These are phyloP conservation scores for Cochliopodium minus DNA, from an alignment of 208 protist species.

Conservation along the genomic window DNA sequence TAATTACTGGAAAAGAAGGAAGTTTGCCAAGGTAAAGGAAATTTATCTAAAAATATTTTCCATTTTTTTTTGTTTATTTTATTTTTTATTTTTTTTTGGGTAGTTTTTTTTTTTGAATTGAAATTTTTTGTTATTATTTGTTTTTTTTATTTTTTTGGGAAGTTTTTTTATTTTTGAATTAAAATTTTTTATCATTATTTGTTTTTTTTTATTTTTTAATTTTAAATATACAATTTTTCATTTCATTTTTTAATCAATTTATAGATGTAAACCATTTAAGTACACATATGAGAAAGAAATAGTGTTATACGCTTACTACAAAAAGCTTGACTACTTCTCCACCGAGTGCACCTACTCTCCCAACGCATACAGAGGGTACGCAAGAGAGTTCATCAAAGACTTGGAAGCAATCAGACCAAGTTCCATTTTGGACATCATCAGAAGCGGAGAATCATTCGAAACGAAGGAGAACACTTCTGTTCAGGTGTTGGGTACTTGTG, in stretches of 20 bases:
- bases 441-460: slow-evolving; percentile 52
- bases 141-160: no score
- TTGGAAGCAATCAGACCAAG: slow-evolving; percentile 63
- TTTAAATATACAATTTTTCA: slow-evolving; percentile 12
- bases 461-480: slow-evolving; percentile 29
- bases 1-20: slow-evolving; percentile 38
- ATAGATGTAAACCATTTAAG: slow-evolving; percentile 89
- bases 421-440: slow-evolving; percentile 70
- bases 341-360: slow-evolving; percentile 89
- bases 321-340: slow-evolving; percentile 88
- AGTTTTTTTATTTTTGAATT: no score
- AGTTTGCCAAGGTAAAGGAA: slow-evolving; percentile 45
- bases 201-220: no score
- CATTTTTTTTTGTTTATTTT: no score
- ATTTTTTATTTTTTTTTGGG: no score
- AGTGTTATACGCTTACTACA: slow-evolving; percentile 90
- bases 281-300: slow-evolving; percentile 93
- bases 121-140: no score
- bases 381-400: slow-evolving; percentile 73
- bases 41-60: no score
- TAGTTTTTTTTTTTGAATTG: no score
- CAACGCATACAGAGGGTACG: slow-evolving; percentile 79
- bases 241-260: slow-evolving; percentile 24
- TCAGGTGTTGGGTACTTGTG: slow-evolving; percentile 36
- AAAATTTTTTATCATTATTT: no score